Conservation (phyloP, 164 flowering plant species). For the Annona cherimola region DNA sequence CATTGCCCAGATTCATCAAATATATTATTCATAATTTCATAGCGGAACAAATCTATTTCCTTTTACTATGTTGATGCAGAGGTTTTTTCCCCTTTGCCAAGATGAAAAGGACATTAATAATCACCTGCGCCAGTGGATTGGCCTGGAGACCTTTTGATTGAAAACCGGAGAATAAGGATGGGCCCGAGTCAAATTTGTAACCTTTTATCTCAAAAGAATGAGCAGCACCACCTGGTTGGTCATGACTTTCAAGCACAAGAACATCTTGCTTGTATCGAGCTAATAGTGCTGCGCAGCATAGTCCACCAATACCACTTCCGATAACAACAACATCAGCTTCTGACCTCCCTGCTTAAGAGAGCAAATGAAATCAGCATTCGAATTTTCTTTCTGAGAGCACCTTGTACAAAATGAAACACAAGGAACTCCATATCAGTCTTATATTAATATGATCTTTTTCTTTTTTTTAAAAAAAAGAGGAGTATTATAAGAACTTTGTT, state of each 20-base stretch:
- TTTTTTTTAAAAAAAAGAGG: too few relatives aligned
- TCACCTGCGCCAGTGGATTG: constrained; percentile 91
- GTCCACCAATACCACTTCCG: constrained; percentile 94
- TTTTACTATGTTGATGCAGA: not conserved
- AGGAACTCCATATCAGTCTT: too few relatives aligned
- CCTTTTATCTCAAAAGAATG: constrained; percentile 85
- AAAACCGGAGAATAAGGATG: constrained; percentile 91
- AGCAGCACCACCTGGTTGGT: constrained; percentile 92
- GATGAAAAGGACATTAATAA: not conserved
- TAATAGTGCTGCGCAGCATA: constrained; percentile 77
- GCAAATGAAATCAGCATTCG: too few relatives aligned
- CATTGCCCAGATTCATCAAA: not conserved
- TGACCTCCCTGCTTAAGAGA: constrained; percentile 47
- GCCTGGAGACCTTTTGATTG: constrained; percentile 94
- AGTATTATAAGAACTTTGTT: too few relatives aligned
- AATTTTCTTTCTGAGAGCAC: not conserved
- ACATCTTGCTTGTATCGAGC: constrained; percentile 85
- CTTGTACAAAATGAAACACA: not conserved
- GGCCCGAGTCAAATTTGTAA: constrained; percentile 88
- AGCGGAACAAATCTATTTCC: not conserved
- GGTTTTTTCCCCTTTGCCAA: not conserved
- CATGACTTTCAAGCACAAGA: constrained; percentile 87
- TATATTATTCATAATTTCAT: not conserved
- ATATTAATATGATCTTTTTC: too few relatives aligned
- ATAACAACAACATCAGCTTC: constrained; percentile 94